phyloP scores from a whole-genome alignment of 306 rosid genomes.

The Vigna angularis region DNA sequence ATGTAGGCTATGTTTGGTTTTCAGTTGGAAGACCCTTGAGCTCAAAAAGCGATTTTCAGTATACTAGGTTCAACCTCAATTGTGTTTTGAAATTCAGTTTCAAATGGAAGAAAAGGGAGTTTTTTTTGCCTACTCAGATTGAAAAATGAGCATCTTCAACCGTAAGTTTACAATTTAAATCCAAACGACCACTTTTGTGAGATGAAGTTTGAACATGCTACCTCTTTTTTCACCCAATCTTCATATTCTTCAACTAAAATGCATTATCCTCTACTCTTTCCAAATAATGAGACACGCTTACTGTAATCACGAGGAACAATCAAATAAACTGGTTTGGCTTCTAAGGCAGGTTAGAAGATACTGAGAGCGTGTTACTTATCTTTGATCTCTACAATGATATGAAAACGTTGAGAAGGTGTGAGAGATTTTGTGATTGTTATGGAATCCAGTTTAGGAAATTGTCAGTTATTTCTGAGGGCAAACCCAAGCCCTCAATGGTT shows the following conservation, averaged over 20 bases:
- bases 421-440: conserved; percentile 35
- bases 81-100: background rate
- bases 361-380: conserved; percentile 20
- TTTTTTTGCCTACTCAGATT: no score
- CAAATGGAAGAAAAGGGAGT: background rate
- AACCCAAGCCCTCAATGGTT: conserved; percentile 33
- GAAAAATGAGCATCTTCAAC: background rate
- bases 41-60: background rate
- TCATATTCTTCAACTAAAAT: no score
- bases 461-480: conserved; percentile 48
- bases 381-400: conserved; percentile 43
- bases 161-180: background rate
- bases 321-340: background rate
- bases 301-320: background rate
- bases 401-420: conserved; percentile 47
- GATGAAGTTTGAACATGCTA: background rate
- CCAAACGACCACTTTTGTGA: background rate
- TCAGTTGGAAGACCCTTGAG: background rate
- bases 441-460: conserved; percentile 39
- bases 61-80: background rate
- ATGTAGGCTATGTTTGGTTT: background rate
- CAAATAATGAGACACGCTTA: background rate
- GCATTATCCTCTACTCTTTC: no score
- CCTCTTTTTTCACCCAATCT: background rate
- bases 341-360: background rate